These are phyloP conservation scores for Aaosphaeria pasadenensis DNA, from an alignment of 2,329 filamentous ascomycete species.

Conservation along the genomic window DNA sequence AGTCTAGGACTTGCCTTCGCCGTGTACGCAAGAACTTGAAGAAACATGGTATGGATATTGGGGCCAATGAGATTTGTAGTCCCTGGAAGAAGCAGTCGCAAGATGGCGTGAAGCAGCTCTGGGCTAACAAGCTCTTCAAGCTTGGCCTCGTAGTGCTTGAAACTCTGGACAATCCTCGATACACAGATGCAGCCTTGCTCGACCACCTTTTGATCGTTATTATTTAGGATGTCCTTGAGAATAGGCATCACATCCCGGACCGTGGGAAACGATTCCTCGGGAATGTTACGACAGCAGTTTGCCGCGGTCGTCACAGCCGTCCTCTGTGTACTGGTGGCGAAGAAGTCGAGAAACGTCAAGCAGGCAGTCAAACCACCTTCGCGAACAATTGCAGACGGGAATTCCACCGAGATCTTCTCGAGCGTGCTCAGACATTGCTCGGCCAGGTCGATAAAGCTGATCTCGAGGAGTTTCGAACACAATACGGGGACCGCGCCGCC, in stretches of 20 bases:
- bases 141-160: conserved; percentile 82
- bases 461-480: conserved; percentile 92
- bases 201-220: conserved; percentile 93
- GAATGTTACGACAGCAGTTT: conserved; percentile 96
- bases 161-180: conserved; percentile 94
- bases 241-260: conserved; percentile 97
- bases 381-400: conserved; percentile 89
- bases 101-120: conserved; percentile 77
- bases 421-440: conserved; percentile 95
- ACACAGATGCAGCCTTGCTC: conserved; percentile 96
- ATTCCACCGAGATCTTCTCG: conserved; percentile 96
- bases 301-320: conserved; percentile 96
- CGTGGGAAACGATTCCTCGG: conserved; percentile 86
- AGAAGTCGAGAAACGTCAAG: conserved; percentile 93
- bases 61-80: conserved; percentile 93
- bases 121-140: conserved; percentile 90
- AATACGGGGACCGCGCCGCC: conserved; percentile 93
- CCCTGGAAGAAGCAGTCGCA: conserved; percentile 85
- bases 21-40: conserved; percentile 86
- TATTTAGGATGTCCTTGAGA: conserved; percentile 81
- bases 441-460: conserved; percentile 94
- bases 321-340: conserved; percentile 92
- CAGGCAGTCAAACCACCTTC: conserved; percentile 96
- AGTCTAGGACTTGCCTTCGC: conserved; percentile 83
- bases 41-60: conserved; percentile 93